Evolutionary conservation across 2,329 filamentous ascomycete genomes (phyloP), one percentile per base, ranked within the genome.

Genomic region (Penicillium sp.): DNA sequence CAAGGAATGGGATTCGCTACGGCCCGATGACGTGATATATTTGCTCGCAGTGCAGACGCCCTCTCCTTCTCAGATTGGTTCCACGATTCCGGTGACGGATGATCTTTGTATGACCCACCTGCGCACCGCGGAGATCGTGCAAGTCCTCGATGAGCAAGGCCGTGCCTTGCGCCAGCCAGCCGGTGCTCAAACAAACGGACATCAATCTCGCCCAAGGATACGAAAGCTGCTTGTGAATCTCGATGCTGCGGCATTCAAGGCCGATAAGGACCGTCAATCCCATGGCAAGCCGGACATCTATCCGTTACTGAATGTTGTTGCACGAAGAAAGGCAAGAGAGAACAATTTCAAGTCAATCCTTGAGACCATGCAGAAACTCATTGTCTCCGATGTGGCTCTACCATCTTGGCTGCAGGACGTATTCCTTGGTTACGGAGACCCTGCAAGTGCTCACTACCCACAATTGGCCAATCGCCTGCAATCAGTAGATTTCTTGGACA

Each of bases 281-380:
- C 75, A 78, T 50, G 86, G 84, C n/a, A 86, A 86, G 59, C 75
- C 80, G 1, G 86, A 95, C 60, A 76, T 94, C 4, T 96, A 96
- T 67, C 84, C 88, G 39, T 78, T 77, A 32, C 83, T 98, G 62
- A 98, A 98, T 62, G 72, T 97, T 36, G 74, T 98, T 46, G 78
- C 95, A 44, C 84, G 93, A 49, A 81, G 93, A 57, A 85, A 82
- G 64, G 85, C 88, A 27, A 79, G 90, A 50, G 93, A 98, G 69
- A 98, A 98, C 72, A 98, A 98, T 68, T 98, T 98, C 76, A 94
- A 88, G 63, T 84, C 90, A 8, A 84, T 98, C 8, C 76, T 98
- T 33, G 88, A 96, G 60, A 95, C 90, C 1, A 94, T 98, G 63
- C 88, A 86, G 62, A 87, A 82, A 54, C 78, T 98, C 28, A 86